Conservation (phyloP, 495 filamentous ascomycete species). For the Aspergillus hancockii region DNA sequence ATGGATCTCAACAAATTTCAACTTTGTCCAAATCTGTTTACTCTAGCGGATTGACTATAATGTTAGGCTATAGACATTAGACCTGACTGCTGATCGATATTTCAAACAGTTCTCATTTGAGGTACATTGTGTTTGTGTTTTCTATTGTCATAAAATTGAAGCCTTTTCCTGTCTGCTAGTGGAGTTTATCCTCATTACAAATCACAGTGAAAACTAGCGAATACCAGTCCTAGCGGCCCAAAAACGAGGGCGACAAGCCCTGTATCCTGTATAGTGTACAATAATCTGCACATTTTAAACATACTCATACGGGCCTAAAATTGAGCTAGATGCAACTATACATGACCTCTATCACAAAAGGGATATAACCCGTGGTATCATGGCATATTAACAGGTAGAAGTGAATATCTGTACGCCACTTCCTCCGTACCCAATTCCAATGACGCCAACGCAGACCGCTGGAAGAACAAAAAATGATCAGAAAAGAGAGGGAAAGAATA, state of each 20-base stretch:
- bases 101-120: too few species aligned
- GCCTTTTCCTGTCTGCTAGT: neutral
- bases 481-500: neutral
- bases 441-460: constrained; percentile 10
- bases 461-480: neutral
- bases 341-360: constrained; percentile 13
- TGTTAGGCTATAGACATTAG: neutral
- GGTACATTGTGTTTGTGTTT: too few species aligned
- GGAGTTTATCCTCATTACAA: neutral
- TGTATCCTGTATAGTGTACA: too few species aligned
- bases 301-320: neutral
- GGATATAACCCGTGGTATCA: constrained; percentile 43
- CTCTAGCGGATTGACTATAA: neutral
- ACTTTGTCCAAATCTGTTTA: neutral
- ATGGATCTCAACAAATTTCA: neutral
- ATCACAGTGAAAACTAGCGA: neutral
- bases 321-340: constrained; percentile 18
- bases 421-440: constrained; percentile 11
- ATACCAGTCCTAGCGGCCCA: neutral
- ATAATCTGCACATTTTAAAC: neutral
- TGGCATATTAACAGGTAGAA: constrained; percentile 20
- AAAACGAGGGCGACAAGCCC: too few species aligned
- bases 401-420: constrained; percentile 10
- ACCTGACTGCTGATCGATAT: neutral
- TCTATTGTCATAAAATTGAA: neutral